A percentile compares a stretch with the other conserved stretches of the same genome.
These are phyloP conservation scores for Polymyxa betae DNA, from an alignment of 208 protist species.

Conservation along the genomic window DNA sequence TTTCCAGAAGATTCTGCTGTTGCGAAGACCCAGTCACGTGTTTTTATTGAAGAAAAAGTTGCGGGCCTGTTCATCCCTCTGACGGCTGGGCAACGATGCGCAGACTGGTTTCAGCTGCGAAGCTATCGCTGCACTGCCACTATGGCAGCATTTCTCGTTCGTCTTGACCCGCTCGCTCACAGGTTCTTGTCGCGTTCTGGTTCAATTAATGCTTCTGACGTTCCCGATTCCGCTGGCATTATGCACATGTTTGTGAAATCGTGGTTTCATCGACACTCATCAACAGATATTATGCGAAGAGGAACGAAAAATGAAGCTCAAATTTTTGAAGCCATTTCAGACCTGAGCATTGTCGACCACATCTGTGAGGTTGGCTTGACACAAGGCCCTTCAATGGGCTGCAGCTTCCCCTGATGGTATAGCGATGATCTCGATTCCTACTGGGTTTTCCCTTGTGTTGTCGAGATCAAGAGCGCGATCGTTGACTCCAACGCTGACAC, in stretches of 20 bases:
- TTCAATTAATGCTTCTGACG: background rate
- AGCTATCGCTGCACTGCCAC: background rate
- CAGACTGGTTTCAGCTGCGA: background rate
- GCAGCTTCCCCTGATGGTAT: constrained; percentile 23
- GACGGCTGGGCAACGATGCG: background rate
- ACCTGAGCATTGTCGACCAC: background rate
- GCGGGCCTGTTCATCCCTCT: background rate
- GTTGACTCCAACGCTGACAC: background rate
- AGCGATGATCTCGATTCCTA: background rate
- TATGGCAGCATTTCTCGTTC: background rate
- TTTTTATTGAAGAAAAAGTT: background rate
- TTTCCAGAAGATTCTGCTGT: background rate
- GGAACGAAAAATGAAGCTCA: constrained; percentile 28
- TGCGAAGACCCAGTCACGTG: background rate
- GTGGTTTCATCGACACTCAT: background rate
- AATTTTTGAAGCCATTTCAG: background rate
- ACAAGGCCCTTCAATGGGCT: background rate
- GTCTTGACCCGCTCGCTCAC: background rate
- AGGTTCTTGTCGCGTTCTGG: background rate
- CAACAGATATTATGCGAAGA: background rate
- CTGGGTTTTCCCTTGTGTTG: background rate
- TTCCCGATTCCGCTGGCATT: background rate
- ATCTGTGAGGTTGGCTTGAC: background rate
- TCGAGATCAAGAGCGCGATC: background rate
- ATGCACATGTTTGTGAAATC: constrained; percentile 5